Evolutionary conservation across 73 alveolate species (phyloP).

Genomic region (Paramecium biaurelia): DNA sequence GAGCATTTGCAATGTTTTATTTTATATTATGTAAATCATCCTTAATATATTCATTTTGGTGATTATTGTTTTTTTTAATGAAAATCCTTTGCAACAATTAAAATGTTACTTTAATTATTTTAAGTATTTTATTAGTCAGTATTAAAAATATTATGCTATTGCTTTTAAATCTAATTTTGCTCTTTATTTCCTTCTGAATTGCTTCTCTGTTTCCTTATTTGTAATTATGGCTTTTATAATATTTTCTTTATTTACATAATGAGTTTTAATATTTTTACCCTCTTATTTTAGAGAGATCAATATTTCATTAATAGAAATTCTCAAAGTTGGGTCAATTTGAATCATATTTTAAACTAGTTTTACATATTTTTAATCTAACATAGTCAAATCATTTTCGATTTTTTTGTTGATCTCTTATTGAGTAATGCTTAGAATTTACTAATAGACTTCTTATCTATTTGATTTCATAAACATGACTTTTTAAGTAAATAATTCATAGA

Average conservation of each 20-base stretch:
- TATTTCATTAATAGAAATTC: background rate
- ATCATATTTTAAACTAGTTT: background rate
- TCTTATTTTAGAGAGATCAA: background rate
- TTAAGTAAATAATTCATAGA: background rate
- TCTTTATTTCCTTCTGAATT: background rate
- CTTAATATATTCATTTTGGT: background rate
- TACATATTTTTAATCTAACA: background rate
- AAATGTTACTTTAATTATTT: no score
- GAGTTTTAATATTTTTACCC: background rate
- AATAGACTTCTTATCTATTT: background rate
- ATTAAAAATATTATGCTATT: no score
- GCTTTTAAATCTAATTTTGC: background rate
- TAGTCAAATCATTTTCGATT: background rate
- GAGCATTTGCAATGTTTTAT: no score
- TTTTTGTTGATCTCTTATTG: background rate
- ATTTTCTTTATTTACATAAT: background rate
- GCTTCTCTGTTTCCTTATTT: background rate
- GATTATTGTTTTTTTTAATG: no score
- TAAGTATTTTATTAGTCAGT: background rate
- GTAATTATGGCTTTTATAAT: background rate
- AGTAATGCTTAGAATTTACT: background rate
- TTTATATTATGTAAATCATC: no score
- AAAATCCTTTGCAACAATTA: no score
- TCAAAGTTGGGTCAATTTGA: background rate
- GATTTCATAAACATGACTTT: background rate